Conservation (phyloP, 805 yeast genomes). For the Schizosaccharomyces cryophilus region DNA sequence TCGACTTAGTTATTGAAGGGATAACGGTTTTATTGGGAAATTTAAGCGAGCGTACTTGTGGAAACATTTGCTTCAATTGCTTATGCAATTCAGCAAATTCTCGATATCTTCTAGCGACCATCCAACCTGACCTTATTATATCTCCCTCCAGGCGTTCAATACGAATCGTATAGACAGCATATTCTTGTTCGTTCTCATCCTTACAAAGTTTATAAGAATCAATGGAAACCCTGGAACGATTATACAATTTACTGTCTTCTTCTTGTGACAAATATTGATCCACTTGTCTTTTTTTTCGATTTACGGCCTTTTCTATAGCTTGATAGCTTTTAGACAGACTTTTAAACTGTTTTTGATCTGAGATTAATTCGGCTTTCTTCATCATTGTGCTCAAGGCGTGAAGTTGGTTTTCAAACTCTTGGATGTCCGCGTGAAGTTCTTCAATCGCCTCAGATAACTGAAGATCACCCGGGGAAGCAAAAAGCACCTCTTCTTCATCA, state of each 20-base stretch:
- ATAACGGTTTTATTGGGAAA: constrained; percentile 29
- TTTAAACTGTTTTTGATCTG: constrained; percentile 43
- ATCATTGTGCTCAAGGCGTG: constrained; percentile 41
- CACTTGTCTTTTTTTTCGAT: constrained; percentile 42
- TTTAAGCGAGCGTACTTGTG: constrained; percentile 23
- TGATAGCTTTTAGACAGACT: constrained; percentile 26
- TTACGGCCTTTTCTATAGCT: constrained; percentile 38
- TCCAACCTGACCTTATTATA: constrained; percentile 49
- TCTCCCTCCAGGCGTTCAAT: constrained; percentile 32
- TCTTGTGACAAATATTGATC: constrained; percentile 71
- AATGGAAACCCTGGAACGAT: background rate
- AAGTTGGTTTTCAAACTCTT: constrained; percentile 35
- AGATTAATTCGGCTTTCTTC: constrained; percentile 63
- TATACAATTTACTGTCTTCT: constrained; percentile 41
- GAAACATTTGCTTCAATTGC: constrained; percentile 30
- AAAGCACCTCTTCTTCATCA: background rate
- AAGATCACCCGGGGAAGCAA: constrained; percentile 29
- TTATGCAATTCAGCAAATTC: constrained; percentile 56
- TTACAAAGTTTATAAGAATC: background rate
- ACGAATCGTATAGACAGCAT: constrained; percentile 49
- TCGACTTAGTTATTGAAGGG: constrained; percentile 40
- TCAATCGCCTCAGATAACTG: constrained; percentile 17
- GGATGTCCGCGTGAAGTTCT: constrained; percentile 32
- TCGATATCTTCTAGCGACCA: constrained; percentile 68
- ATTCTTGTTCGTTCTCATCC: constrained; percentile 30